Evolutionary conservation across 495 filamentous ascomycete genomes (phyloP), one percentile per base, ranked within the genome.

Genomic region (Elaphomyces granulatus): DNA sequence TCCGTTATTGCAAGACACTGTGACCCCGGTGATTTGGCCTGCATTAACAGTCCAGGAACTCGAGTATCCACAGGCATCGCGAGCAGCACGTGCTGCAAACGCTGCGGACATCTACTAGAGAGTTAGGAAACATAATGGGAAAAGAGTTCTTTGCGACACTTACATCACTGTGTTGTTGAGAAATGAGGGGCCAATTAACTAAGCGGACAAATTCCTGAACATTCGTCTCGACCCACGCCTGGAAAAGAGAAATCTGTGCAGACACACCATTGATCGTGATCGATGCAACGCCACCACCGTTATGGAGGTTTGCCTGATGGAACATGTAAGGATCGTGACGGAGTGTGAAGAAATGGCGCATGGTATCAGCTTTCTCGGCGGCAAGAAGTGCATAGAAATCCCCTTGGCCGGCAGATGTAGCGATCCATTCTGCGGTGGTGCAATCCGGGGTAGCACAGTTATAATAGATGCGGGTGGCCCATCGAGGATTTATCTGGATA

Each of bases 401-500:
- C 4, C 71, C 73, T 32, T 48, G 52, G 28, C 68, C 70, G 15
- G 57, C 60, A 1, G 73, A 74, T 6, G 75, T 78, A 43, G 67
- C 59, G 36, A 74, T 72, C 75, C 75, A 80, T 47, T 80, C 73
- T 33, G 62, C 47, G 8, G 69, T 41, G 2, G 71, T 77, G 47
- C 75, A 80, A 10, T 49, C 58, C 1, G 71, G 62, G 34, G 60
- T 63, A 45, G 70, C 59, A 50, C 75, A 80, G 58, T 80, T 75
- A 60, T 74, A 80, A 59, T 76, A 80, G 47, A 78, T 78, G 18
- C 65, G 68, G 3, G 73, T 71, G 7, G 75, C 67, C 69, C 71
- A 80, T 30, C 75, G 71, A 14, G 72, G 72, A 52, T 72, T 68
- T 35, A 78, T 63, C 43, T 67, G 64, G 30, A 77, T 56, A 4